A percentile compares a stretch with the other conserved stretches of the same genome.
phyloP scores from a whole-genome alignment of 2,329 filamentous ascomycete species.

The Aspergillus luchuensis region DNA sequence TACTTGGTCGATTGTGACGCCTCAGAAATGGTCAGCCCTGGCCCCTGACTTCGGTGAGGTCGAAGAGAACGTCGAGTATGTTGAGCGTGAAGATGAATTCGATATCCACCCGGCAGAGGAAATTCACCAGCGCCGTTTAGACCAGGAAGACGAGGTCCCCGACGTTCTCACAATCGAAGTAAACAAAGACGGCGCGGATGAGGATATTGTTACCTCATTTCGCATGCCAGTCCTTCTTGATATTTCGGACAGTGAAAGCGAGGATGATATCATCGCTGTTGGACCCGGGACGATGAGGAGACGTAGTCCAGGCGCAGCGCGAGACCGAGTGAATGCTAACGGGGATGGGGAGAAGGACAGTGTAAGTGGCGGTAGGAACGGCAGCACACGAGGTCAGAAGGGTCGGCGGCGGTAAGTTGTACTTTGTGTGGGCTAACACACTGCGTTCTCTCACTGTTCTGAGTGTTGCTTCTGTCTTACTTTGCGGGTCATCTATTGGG shows the following conservation, averaged over 20 bases:
- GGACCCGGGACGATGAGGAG: slow-evolving; percentile 81
- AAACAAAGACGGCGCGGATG: slow-evolving; percentile 61
- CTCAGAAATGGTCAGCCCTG: slow-evolving; percentile 94
- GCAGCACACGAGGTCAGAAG: slow-evolving; percentile 28
- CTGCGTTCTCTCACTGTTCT: background rate
- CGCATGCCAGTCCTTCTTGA: slow-evolving; percentile 92
- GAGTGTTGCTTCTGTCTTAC: too few relatives aligned
- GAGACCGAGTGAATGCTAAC: slow-evolving; percentile 62
- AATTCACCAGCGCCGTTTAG: slow-evolving; percentile 84
- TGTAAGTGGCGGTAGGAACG: slow-evolving; percentile 22
- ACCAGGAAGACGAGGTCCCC: slow-evolving; percentile 89
- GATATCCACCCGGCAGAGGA: slow-evolving; percentile 96
- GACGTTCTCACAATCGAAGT: slow-evolving; percentile 81
- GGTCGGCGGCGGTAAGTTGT: slow-evolving; percentile 36
- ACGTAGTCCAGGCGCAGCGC: slow-evolving; percentile 74
- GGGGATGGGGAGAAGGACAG: slow-evolving; percentile 33
- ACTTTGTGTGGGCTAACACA: background rate
- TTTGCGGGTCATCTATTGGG: background rate
- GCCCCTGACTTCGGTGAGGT: slow-evolving; percentile 97
- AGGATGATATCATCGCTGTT: slow-evolving; percentile 76
- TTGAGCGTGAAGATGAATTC: slow-evolving; percentile 95
- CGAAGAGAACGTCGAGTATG: slow-evolving; percentile 96
- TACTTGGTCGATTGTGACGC: slow-evolving; percentile 92
- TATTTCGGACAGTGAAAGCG: slow-evolving; percentile 89
- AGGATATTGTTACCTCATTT: slow-evolving; percentile 64